Evolutionary conservation across 371 early-diverging fungal genomes (phyloP).

Genomic region (Dichotomocladium elegans): DNA sequence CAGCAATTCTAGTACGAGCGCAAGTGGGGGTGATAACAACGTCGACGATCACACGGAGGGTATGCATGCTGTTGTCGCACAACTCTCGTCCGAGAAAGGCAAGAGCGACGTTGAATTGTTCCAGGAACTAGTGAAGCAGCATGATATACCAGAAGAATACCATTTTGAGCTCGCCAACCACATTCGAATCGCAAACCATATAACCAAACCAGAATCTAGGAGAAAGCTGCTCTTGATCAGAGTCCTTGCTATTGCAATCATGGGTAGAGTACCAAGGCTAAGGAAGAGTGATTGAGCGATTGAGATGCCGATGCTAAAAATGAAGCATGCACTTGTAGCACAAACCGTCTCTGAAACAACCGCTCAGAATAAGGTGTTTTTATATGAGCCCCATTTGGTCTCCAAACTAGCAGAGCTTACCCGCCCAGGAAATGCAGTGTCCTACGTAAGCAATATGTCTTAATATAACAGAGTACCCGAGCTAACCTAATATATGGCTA

Average conservation of each 20-base stretch:
- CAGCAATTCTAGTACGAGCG: background rate
- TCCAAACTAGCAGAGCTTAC: slow-evolving; percentile 72
- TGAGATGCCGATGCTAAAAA: no score
- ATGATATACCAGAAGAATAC: slow-evolving; percentile 74
- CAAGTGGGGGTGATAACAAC: slow-evolving; percentile 2
- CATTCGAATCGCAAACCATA: slow-evolving; percentile 68
- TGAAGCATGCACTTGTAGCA: no score
- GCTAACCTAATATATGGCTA: background rate
- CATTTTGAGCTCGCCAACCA: slow-evolving; percentile 77
- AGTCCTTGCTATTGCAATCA: slow-evolving; percentile 74
- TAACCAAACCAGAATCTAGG: slow-evolving; percentile 45
- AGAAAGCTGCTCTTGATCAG: slow-evolving; percentile 66
- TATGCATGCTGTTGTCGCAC: slow-evolving; percentile 19
- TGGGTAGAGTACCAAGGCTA: slow-evolving; percentile 51
- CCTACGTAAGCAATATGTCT: slow-evolving; percentile 39
- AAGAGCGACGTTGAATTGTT: slow-evolving; percentile 43
- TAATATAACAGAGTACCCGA: slow-evolving; percentile 5
- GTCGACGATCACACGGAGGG: slow-evolving; percentile 25
- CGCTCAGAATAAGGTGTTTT: slow-evolving; percentile 71
- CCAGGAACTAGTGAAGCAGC: slow-evolving; percentile 40
- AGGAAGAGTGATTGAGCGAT: no score
- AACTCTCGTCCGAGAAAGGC: slow-evolving; percentile 12
- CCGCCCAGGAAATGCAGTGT: slow-evolving; percentile 63
- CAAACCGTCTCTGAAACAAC: slow-evolving; percentile 65
- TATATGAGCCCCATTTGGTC: slow-evolving; percentile 84